Evolutionary conservation across 331 rosid species (phyloP).

Genomic region (Acacia concinna): DNA sequence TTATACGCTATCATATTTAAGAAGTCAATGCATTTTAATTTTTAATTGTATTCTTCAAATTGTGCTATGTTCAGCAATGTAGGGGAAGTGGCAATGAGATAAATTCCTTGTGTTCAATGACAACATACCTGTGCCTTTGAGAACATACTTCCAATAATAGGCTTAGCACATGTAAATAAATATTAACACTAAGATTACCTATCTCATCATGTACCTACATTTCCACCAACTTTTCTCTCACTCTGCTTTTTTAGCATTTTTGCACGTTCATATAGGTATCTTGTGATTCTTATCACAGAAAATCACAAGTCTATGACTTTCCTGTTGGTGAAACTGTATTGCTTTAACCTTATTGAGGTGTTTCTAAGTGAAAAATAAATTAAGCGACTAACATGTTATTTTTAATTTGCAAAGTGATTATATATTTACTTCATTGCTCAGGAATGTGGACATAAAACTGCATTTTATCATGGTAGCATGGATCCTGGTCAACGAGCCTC

Average conservation of each 20-base stretch:
- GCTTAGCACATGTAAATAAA: not conserved
- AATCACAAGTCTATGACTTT: conserved; percentile 21
- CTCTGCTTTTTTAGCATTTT: conserved; percentile 24
- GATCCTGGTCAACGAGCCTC: conserved; percentile 84
- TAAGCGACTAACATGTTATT: not conserved
- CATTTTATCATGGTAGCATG: conserved; percentile 95
- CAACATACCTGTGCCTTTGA: not conserved
- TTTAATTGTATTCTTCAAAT: not conserved
- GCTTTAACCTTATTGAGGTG: not conserved
- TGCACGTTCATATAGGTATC: not conserved
- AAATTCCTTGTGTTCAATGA: not conserved
- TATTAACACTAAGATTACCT: not conserved
- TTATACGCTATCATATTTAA: not conserved
- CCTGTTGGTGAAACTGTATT: conserved; percentile 12
- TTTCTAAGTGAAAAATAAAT: conserved; percentile 16
- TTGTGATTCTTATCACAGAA: not conserved
- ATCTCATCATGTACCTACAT: not conserved
- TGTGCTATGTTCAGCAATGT: not conserved
- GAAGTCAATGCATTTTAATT: not conserved
- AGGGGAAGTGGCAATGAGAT: not conserved
- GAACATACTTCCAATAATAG: not conserved
- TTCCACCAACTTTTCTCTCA: not conserved
- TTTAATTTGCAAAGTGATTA: conserved; percentile 23
- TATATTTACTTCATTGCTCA: conserved; percentile 42
- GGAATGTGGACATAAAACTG: conserved; percentile 95